Evolutionary conservation across 2,329 filamentous ascomycete species (phyloP).

Genomic region (Trichoderma hamatum): DNA sequence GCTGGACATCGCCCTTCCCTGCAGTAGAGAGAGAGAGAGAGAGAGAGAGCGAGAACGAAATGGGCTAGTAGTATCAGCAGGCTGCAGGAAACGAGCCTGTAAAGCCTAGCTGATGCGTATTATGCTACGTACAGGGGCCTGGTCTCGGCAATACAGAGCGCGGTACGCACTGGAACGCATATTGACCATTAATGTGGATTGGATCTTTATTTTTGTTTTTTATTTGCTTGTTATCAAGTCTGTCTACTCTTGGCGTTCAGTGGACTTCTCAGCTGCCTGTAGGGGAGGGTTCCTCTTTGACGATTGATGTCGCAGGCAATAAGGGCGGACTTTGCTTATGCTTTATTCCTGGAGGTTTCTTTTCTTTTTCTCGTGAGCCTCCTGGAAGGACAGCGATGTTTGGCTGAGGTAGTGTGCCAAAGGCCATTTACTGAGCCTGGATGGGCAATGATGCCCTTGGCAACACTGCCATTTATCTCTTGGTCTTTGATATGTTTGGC

Average conservation of each 20-base stretch:
- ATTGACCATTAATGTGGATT: neutral
- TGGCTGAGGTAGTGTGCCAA: neutral
- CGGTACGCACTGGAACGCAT: slow-evolving; percentile 7
- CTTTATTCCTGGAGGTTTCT: neutral
- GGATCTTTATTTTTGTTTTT: neutral
- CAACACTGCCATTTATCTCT: neutral
- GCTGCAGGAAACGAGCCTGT: neutral
- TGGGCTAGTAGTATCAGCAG: neutral
- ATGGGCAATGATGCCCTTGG: neutral
- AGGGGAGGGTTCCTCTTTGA: neutral
- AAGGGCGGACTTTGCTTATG: neutral
- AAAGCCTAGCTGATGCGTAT: neutral
- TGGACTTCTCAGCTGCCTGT: neutral
- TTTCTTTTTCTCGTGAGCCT: neutral
- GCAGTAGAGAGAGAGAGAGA: slow-evolving; percentile 27
- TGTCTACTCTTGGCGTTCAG: slow-evolving; percentile 9
- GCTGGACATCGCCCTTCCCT: slow-evolving; percentile 36
- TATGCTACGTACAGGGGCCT: slow-evolving; percentile 27
- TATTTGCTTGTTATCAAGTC: neutral
- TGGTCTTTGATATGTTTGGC: neutral
- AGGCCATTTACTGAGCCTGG: neutral
- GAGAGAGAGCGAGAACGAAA: neutral
- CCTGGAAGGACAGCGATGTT: neutral
- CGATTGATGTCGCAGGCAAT: slow-evolving; percentile 6
- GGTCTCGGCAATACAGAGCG: slow-evolving; percentile 39